Evolutionary conservation across 2,329 filamentous ascomycete genomes (phyloP), one percentile per base, ranked within the genome.

Genomic region (Cadophora luteo-olivacea): DNA sequence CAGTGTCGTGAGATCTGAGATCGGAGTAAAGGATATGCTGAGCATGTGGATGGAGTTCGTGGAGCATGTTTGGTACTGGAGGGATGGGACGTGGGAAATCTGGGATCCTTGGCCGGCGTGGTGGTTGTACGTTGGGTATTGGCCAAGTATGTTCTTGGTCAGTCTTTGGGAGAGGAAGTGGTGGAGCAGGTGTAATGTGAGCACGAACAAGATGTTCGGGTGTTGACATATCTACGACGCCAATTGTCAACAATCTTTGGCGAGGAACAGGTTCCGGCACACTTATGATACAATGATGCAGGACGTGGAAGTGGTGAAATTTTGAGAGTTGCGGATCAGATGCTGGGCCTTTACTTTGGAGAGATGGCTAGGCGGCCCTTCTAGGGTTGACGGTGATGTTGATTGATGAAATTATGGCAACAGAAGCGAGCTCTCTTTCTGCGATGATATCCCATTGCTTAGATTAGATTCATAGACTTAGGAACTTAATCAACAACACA

Each of bases 151-250:
- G 68, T 89, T 92, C 73, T 58, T 83, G 6, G 75, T 74, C 66
- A 81, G 79, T 61, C 80, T 85, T 66, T 76, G 77, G 74, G 76
- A 76, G 4, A 82, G 86, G 0, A 81, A 75, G 70, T 81, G 80
- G 67, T 92, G 90, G 90, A 89, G 85, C 70, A 82, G 89, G 69
- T 77, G 91, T 48, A 92, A 92, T 77, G 87, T 92, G 3, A 91
- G 89, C 73, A 92, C 90, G 14, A 84, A 82, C 32, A 89, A 87
- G 78, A 82, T 88, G 77, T 88, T 88, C 75, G 78, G 61, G 1
- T 75, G 72, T 57, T 75, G 49, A 62, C 14, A 16, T 7, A 14
- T 16, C 36, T 14, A n/a, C n/a, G n/a, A n/a, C n/a, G n/a, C n/a
- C n/a, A n/a, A n/a, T n/a, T n/a, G n/a, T 36, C 11, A 36, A 36